A percentile compares a stretch with the other conserved stretches of the same genome.
Conservation (phyloP, 805 yeast species). For the Spathaspora arborariae region DNA sequence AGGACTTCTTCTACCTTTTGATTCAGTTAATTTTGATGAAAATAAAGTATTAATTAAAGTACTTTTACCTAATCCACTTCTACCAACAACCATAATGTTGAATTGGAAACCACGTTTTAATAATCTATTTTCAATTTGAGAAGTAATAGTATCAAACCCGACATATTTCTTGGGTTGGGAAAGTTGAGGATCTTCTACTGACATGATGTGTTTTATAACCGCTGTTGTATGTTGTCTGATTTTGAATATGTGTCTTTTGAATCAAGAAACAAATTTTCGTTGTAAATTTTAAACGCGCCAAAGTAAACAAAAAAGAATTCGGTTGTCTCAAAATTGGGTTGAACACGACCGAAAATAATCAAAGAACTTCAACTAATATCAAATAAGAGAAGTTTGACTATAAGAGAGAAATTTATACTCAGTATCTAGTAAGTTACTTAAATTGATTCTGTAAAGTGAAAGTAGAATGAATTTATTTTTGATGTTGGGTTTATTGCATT, state of each 20-base stretch:
- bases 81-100: constrained; percentile 89
- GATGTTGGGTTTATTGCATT: too few species aligned
- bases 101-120: constrained; percentile 92
- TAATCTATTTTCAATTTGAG: constrained; percentile 89
- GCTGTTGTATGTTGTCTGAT: neutral
- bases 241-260: constrained; percentile 1
- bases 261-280: neutral
- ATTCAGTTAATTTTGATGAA: constrained; percentile 70
- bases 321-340: too few species aligned
- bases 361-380: too few species aligned
- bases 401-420: too few species aligned
- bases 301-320: neutral
- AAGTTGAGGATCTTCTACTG: constrained; percentile 10
- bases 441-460: too few species aligned
- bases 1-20: constrained; percentile 66
- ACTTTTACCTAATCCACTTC: constrained; percentile 90
- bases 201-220: neutral
- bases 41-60: constrained; percentile 89
- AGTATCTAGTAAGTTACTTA: too few species aligned
- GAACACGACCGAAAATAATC: too few species aligned
- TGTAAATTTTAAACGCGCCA: neutral
- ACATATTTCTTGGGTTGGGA: constrained; percentile 73
- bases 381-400: too few species aligned
- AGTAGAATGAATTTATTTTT: too few species aligned
- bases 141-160: constrained; percentile 94